Evolutionary conservation across 2,329 filamentous ascomycete species (phyloP).

Genomic region (Fonsecaea erecta): DNA sequence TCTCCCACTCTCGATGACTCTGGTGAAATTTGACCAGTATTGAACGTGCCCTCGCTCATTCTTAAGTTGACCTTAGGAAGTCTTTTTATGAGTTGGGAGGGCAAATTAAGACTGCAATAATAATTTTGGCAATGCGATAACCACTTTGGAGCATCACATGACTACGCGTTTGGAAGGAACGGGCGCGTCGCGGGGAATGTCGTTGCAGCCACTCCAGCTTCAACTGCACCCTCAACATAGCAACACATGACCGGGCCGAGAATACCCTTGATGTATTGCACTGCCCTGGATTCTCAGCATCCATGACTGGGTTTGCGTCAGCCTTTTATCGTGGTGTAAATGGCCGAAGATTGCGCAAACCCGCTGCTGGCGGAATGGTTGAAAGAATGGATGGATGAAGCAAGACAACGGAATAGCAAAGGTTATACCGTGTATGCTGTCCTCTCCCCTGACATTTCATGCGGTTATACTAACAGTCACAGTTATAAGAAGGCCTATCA

Average conservation of each 20-base stretch:
- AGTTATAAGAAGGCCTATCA: slow-evolving; percentile 77
- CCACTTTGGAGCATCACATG: background rate
- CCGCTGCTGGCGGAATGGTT: slow-evolving; percentile 74
- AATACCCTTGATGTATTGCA: background rate
- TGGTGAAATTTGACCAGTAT: too few relatives aligned
- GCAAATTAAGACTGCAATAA: too few relatives aligned
- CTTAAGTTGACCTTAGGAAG: too few relatives aligned
- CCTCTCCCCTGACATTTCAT: background rate
- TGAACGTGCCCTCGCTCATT: too few relatives aligned
- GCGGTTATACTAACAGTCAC: background rate
- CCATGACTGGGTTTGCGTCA: background rate
- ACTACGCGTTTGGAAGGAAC: background rate
- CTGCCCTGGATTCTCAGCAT: background rate
- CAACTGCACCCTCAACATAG: background rate
- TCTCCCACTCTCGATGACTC: too few relatives aligned
- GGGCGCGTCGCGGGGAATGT: background rate
- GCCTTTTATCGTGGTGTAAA: slow-evolving; percentile 21
- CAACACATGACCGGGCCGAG: background rate
- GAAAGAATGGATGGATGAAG: slow-evolving; percentile 75
- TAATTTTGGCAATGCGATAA: too few relatives aligned
- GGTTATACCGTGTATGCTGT: slow-evolving; percentile 59
- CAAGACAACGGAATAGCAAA: slow-evolving; percentile 71
- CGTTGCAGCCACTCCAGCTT: slow-evolving; percentile 15
- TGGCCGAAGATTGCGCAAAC: slow-evolving; percentile 63
- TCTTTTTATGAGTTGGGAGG: too few relatives aligned